Evolutionary conservation across 805 yeast genomes (phyloP), one percentile per base, ranked within the genome.

Genomic region (Starmerella apis): DNA sequence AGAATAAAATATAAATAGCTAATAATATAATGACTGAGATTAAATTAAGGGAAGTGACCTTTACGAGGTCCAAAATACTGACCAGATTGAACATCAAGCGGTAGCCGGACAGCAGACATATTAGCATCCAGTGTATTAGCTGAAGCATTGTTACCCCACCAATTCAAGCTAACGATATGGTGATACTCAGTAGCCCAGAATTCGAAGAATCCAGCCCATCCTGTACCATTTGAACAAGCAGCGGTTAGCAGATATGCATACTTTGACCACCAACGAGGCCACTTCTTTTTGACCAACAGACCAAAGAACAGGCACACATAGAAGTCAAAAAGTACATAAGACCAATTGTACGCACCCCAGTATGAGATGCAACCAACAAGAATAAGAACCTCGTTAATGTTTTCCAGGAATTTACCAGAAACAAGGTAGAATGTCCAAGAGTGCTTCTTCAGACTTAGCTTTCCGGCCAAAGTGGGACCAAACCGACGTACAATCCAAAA

Each of bases 121-220:
- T 23, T 20, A 18, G 16, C 3, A 31, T 50, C 54, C 35, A 30
- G 9, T 10, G 33, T 48, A 14, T 45, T 45, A 1, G 14, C 8
- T 11, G 23, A 23, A 18, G 45, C 57, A 16, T 51, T 28, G 47
- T 74, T 79, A 1, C 85, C 86, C 86, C 86, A 80, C 85, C 86
- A 80, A 31, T 63, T 53, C 11, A 78, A 46, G 4, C 60, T 53
- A 73, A 27, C 83, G 81, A 2, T 81, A 75, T 66, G 64, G 11
- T 52, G 49, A 43, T 56, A 56, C 9, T 67, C 66, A 22, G 75
- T 69, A 28, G 68, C 61, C 50, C 72, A 70, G 56, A 73, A 73
- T 18, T 73, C 68, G 45, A 73, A 46, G 42, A 75, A 59, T 1
- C 76, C 75, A 49, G 74, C 68, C 55, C 72, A 70, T 1, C 77